Base-by-base conservation (phyloP, 2,329 filamentous ascomycete species). In the Colletotrichum tropicale region DNA sequence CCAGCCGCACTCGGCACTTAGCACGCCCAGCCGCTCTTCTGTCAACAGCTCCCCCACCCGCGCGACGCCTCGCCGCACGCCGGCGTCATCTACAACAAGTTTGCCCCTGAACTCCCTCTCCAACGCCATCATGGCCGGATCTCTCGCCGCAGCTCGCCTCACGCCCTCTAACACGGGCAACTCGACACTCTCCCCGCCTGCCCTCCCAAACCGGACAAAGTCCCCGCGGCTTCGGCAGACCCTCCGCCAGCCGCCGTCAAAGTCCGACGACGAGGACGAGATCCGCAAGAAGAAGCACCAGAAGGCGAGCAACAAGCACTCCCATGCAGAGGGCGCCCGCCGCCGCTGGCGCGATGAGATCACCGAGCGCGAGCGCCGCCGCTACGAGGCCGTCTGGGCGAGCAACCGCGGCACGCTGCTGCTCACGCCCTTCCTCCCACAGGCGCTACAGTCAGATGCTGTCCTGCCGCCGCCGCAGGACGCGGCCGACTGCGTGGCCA, bases 311-410 rank as follows among this genome's bases (percentile, higher is more conserved):
- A 90, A 89, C 67, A 93, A 94, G 75, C 94, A 96, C 82, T 90
- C 92, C 2, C 94, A 97, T 80, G 92, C 95, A 79, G 94, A 96
- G 81, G 94, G 93, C 0, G 90, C 93, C 6, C 90, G 94, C 21
- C 93, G 92, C 80, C 91, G 94, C 8, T 97, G 95, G 95, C 90
- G 94, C 56, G 94, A 96, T 78, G 89, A 92, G 76, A 91, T 97
- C 56, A 94, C 93, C 0, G 89, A 91, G 64, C 87, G 91, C 7
- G 94, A 97, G 81, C 88, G 94, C n/a, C 94, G 94, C 80, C 89
- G 95, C 2, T 97, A 97, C 83, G 95, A 96, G 83, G 95, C 94
- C 4, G 90, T 97, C 2, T 97, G 94, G 94, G 95, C 95, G 2
- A 95, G 94, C 56, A 97, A 97, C 80, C 91, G 92, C 65, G 94